Base-by-base conservation (phyloP, 1,284 basidiomycete genomes). In the Malassezia psittaci region DNA sequence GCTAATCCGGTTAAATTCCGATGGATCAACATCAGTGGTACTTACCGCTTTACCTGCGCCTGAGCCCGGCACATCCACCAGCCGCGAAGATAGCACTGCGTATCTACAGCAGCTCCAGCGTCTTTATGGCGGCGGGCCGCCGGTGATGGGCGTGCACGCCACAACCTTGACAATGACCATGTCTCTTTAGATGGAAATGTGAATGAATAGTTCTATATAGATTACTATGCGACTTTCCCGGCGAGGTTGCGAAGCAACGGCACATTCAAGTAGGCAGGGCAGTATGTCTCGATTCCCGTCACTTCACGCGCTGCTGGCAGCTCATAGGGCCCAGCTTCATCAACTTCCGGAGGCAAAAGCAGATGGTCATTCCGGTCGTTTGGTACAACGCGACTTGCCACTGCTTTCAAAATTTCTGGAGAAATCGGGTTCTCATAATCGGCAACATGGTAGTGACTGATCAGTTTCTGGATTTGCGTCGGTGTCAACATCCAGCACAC, bases 401-500 rank as follows among this genome's bases (percentile, higher is more conserved):
- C 72, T 19, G 72, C 72, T 64, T 74, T 74, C 59, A 74, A 65
- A 38, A 74, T 74, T 58, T 74, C 72, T 16, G 70, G 71, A 49
- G 69, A 72, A 61, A 74, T 74, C 33, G 72, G 72, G 52, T 74
- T 73, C 60, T 96, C 90, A 75, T 94, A 96, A 78, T 98, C 94
- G 45, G 94, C 94, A 58, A 94, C 91, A 72, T 94, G 93, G 79
- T 98, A 98, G 77, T 94, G 91, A 58, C 86, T 87, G 77, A 93
- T 94, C 82, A 96, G 89, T 72, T 93, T 87, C 79, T 98, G 94
- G 67, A 99, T 98, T 77, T 99, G 94, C 74, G 93, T 93, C 0
- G 94, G 94, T 57, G 90, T 96, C 51, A 99, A 80, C 85, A 99
- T 98, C 94, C 94, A 98, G 80, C 91, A 98, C 52, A 98, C 93